Evolutionary conservation across 2,329 filamentous ascomycete genomes (phyloP), one percentile per base, ranked within the genome.

Genomic region (Rhexocercosporidium sp.): DNA sequence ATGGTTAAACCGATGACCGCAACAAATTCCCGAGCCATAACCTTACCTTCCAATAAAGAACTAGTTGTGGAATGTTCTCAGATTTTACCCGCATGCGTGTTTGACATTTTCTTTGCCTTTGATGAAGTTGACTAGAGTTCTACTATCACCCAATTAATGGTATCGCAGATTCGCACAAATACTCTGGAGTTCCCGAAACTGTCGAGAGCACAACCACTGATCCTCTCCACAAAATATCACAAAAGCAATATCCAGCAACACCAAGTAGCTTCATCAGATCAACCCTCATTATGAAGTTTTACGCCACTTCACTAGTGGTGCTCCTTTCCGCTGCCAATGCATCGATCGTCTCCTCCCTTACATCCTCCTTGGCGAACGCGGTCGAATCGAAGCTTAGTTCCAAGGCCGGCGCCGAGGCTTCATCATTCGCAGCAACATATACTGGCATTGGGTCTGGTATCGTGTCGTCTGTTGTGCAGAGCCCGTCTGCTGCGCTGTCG

Each of bases 1-100:
- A 56, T 56, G 53, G n/a, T 56, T 56, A 56, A 56, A 56, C 2
- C 53, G 53, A 56, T 56, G 53, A 56, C 53, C 29, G 31, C 53
- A 56, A 29, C 11, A 56, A 56, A 37, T 56, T 34, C 53, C 53
- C 53, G 31, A 56, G 31, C 53, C 25, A 22, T 14, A 53, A 53
- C 53, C 18, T 53, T 25, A 18, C 18, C 25, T 37, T 31, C 5
- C 12, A 20, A 22, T 9, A 12, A 14, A 34, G 3, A 14, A 20
- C 6, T 9, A 22, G 22, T 12, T 20, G 27, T 20, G 27, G 51
- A 37, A 16, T 5, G 14, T 51, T 47, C 7, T 9, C 11, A 4
- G 27, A 16, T 54, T 34, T 12, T 29, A 3, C 34, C 34, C 5
- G 12, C 12, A 29, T 16, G 25, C 1, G 34, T 39, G 9, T 29